A percentile compares a stretch with the other conserved stretches of the same genome.
These are phyloP conservation scores for Naganishia friedmannii DNA, from an alignment of 768 basidiomycete species.

Conservation along the genomic window DNA sequence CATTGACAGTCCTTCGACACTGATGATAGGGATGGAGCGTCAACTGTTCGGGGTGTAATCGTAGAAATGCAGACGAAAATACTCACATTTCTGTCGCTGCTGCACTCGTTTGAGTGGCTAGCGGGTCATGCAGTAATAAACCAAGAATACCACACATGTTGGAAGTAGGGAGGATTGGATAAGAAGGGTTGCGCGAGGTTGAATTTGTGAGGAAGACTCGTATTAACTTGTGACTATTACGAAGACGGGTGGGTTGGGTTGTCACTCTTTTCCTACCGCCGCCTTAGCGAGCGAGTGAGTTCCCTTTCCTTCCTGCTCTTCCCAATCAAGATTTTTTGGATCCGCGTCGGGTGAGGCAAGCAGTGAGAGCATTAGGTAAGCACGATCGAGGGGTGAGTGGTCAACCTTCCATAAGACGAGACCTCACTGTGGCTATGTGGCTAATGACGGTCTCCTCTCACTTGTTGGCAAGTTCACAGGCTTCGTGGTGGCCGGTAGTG, in stretches of 20 bases:
- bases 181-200: background rate
- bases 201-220: too few species aligned
- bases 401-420: too few species aligned
- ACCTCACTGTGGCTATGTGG: too few species aligned
- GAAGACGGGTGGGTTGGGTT: background rate
- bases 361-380: background rate
- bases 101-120: constrained; percentile 58
- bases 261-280: constrained; percentile 65
- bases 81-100: constrained; percentile 76
- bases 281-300: constrained; percentile 55
- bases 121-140: constrained; percentile 71
- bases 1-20: constrained; percentile 82
- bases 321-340: constrained; percentile 16
- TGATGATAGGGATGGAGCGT: constrained; percentile 20
- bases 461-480: too few species aligned
- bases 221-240: too few species aligned
- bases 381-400: too few species aligned
- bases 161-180: constrained; percentile 63
- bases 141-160: constrained; percentile 87
- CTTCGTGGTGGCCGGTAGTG: too few species aligned
- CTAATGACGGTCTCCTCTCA: too few species aligned
- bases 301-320: constrained; percentile 47
- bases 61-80: background rate
- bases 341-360: background rate
- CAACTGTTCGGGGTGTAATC: too few species aligned